Base-by-base conservation (phyloP, 352 stramenopile species). In the Pythium folliculosum region DNA sequence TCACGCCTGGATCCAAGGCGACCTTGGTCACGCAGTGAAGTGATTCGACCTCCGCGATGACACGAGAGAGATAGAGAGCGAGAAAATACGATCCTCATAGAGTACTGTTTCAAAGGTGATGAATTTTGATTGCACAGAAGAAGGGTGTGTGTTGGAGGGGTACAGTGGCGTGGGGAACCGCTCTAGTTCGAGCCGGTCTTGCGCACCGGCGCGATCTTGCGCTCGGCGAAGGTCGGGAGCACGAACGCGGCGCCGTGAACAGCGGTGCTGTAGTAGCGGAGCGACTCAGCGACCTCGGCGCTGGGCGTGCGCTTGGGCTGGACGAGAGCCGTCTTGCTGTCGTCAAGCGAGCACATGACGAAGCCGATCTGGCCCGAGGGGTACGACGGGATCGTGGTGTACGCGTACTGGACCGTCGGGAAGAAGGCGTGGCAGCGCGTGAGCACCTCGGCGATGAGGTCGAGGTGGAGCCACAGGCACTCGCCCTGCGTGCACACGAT, bases 281-380 rank as follows among this genome's bases (percentile, higher is more conserved):
- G 86, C 23, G 82, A 71, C 53, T 94, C 80, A 32, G 75, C 66
- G 76, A 91, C 82, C 63, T 84, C 76, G 22, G 61, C 71, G 30
- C 75, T 77, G 5, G 85, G 84, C 63, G 54, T 51, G 57, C 86
- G 86, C 83, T 92, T 93, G 53, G 88, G 84, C 72, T 83, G 88
- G 60, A 72, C 71, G 62, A 95, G 67, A 13, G 77, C 78, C 23
- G 79, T 74, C 12, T 74, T 63, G 62, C 72, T 80, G 35, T 94
- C 73, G 69, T 93, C 84, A 14, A 94, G 75, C 60, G 88, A 90
- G 80, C 88, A 95, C 71, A 98, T 80, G 67, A 98, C 94, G 73
- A 99, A 99, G 40, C 97, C 97, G 80, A 99, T 99, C 78, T 99
- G 97, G 49, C 97, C 98, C 47, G 89, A 98, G 10, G 98, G 97